Evolutionary conservation across 1,284 basidiomycete species (phyloP), one percentile per base, ranked within the genome.

Genomic region (Sporisorium scitamineum): DNA sequence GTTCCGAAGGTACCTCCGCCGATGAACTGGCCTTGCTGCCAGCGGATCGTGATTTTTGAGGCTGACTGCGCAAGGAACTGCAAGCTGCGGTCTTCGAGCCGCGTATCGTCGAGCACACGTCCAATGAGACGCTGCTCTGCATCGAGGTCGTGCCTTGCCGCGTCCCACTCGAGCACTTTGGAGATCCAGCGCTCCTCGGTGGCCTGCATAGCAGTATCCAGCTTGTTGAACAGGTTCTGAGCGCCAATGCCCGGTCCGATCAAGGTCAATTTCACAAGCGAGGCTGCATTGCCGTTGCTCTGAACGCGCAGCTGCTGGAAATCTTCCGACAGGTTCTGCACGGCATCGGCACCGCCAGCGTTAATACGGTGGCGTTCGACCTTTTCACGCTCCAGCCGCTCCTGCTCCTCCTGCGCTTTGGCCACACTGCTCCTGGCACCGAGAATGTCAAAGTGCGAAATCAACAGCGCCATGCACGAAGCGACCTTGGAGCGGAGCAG

Each of bases 1-100:
- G 82, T 84, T 22, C 82, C 82, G 84, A 97, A 98, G 10, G 97
- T 96, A 24, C 97, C 97, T 34, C 95, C 92, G 54, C 97, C 97
- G 80, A 99, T 97, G 87, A 97, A 98, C 60, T 93, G 91, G 34
- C 96, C 95, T 86, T 99, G 97, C 86, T 99, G 97, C 97, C 97
- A 99, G 32, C 94, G 91, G 74, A 99, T 93, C 5, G 95, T 94
- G 70, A 99, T 94, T 51, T 94, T 95, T 54, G 92, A 92, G 24
- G 78, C 80, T 16, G 94, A 94, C 47, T 73, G 73, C 0, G 80
- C 81, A 8, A 85, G 76, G 62, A 81, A 77, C 57, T 83, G 81
- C 60, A 85, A 56, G 14, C 76, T 76, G 44, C 80, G 84, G 53
- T 85, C 83, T 59, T 85, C 84, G 13, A 81, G 61, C 1, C 80